Evolutionary conservation across 2,329 filamentous ascomycete genomes (phyloP).

Genomic region (Aspergillus viridinutans): DNA sequence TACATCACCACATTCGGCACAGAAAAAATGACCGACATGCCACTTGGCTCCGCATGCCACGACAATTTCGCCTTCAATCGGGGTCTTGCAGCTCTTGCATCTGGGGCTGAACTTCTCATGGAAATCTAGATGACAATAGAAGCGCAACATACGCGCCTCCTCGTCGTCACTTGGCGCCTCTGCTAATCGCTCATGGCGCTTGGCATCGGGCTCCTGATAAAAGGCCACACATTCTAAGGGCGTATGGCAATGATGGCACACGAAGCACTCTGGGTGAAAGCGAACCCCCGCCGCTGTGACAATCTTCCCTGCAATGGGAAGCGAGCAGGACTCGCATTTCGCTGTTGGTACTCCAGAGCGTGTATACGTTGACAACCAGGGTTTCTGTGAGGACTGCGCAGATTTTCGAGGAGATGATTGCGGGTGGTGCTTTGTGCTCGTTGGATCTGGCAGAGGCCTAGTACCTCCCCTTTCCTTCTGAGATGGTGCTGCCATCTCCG

Average conservation of each 20-base stretch:
- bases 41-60: conserved; percentile 92
- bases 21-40: conserved; percentile 98
- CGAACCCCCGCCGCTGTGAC: conserved; percentile 76
- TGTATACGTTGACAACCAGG: conserved; percentile 37
- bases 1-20: conserved; percentile 89
- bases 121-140: conserved; percentile 98
- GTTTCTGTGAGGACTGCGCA: conserved; percentile 35
- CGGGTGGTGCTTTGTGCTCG: conserved; percentile 12
- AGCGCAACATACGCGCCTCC: conserved; percentile 64
- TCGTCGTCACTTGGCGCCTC: conserved; percentile 60
- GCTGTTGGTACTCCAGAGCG: conserved; percentile 58
- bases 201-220: conserved; percentile 78
- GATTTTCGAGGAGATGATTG: conserved; percentile 30
- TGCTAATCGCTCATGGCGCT: conserved; percentile 66
- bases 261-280: conserved; percentile 92
- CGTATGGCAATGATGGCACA: conserved; percentile 81
- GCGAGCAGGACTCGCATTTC: conserved; percentile 76
- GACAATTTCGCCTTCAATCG: conserved; percentile 91
- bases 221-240: conserved; percentile 93
- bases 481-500: conserved; percentile 26
- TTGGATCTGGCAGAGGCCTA: conserved; percentile 13
- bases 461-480: conserved; percentile 8
- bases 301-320: conserved; percentile 84
- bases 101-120: conserved; percentile 89
- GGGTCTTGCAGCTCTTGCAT: conserved; percentile 94